Evolutionary conservation across 2,329 filamentous ascomycete genomes (phyloP).

Genomic region (Xylaria sp.): DNA sequence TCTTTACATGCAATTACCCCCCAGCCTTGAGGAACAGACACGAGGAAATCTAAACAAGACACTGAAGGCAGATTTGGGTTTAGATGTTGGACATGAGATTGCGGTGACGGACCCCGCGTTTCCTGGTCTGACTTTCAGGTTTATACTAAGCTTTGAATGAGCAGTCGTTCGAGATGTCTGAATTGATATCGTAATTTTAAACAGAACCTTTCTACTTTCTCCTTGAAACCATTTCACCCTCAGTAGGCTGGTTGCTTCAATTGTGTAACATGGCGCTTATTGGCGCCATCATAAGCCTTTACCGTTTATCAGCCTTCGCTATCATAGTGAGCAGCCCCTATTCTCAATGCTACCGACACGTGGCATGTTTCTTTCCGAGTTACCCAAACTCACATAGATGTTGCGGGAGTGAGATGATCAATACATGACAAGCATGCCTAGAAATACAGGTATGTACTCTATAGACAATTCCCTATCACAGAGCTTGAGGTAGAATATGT

Average conservation of each 20-base stretch:
- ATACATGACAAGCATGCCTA: neutral
- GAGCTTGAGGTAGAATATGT: neutral
- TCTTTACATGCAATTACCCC: conserved; percentile 88
- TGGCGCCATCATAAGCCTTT: neutral
- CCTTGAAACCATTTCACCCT: neutral
- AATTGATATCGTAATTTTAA: conserved; percentile 7
- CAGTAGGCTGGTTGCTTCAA: neutral
- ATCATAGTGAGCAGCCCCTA: neutral
- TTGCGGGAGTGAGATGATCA: neutral
- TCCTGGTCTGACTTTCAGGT: conserved; percentile 74
- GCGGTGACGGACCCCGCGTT: conserved; percentile 95
- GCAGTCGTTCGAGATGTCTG: neutral
- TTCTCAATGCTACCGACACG: neutral
- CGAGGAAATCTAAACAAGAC: conserved; percentile 83
- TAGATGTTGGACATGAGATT: conserved; percentile 86
- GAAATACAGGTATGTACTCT: neutral
- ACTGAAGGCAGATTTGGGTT: conserved; percentile 72
- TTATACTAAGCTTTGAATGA: conserved; percentile 60
- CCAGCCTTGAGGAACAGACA: conserved; percentile 84
- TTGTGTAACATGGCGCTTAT: neutral
- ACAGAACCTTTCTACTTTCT: neutral
- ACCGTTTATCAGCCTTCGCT: no score
- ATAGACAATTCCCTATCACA: neutral
- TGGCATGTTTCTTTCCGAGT: neutral
- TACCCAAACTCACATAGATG: neutral